Conservation (phyloP, 2,329 filamentous ascomycete genomes). For the Rutstroemia sp. region DNA sequence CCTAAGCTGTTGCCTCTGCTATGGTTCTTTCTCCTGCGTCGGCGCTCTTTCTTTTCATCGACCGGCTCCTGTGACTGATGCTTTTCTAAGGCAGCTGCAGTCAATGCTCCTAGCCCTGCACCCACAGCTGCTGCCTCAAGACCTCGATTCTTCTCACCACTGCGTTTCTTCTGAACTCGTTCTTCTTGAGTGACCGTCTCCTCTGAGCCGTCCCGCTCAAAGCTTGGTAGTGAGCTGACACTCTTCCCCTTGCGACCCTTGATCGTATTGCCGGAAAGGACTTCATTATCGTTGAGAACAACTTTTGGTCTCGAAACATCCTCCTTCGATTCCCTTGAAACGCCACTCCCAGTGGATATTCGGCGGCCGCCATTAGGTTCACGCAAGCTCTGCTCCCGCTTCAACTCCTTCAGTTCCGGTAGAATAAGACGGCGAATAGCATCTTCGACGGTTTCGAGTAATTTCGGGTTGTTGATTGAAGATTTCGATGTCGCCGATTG, state of each 20-base stretch:
- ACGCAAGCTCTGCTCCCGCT: conserved; percentile 78
- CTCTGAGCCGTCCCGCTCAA: conserved; percentile 37
- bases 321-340: conserved; percentile 44
- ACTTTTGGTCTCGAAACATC: conserved; percentile 47
- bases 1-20: conserved; percentile 38
- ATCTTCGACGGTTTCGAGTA: conserved; percentile 67
- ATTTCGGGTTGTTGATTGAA: conserved; percentile 64
- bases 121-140: conserved; percentile 24
- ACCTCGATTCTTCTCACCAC: conserved; percentile 21
- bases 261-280: conserved; percentile 47
- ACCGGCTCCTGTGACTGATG: conserved; percentile 57
- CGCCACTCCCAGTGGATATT: conserved; percentile 33
- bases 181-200: conserved; percentile 44
- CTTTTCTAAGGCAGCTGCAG: conserved; percentile 54
- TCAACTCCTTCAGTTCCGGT: conserved; percentile 84
- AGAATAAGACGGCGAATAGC: conserved; percentile 68
- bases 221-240: conserved; percentile 34
- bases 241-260: conserved; percentile 44
- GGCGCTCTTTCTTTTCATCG: conserved; percentile 35
- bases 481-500: conserved; percentile 48
- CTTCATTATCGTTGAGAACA: conserved; percentile 48
- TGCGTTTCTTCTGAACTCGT: conserved; percentile 31
- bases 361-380: conserved; percentile 34
- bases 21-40: conserved; percentile 36
- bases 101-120: conserved; percentile 46